A percentile compares a stretch with the other conserved stretches of the same genome.
Conservation (phyloP, 169 alveolate genomes). For the Cryptosporidium ryanae region DNA sequence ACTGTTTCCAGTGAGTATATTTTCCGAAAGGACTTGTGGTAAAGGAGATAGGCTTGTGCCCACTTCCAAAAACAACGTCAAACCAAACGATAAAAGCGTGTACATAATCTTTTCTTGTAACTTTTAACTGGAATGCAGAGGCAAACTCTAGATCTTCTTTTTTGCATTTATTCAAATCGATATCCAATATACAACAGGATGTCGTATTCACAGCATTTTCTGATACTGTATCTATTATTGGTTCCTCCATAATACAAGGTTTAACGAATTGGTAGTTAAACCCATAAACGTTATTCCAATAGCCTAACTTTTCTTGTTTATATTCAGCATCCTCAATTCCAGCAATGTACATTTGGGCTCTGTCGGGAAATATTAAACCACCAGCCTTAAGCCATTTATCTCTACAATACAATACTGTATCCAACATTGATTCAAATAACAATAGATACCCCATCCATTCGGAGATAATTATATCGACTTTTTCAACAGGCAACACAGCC, state of each 20-base stretch:
- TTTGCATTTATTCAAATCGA: slow-evolving; percentile 92
- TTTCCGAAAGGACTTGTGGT: slow-evolving; percentile 88
- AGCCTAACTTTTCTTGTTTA: slow-evolving; percentile 92
- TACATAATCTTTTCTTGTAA: slow-evolving; percentile 85
- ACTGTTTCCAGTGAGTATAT: slow-evolving; percentile 94
- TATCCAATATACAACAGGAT: slow-evolving; percentile 86
- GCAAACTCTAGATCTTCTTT: slow-evolving; percentile 92
- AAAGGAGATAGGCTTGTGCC: slow-evolving; percentile 88
- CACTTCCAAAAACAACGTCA: slow-evolving; percentile 89
- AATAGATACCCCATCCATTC: slow-evolving; percentile 99
- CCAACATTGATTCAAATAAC: slow-evolving; percentile 97
- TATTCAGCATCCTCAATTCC: slow-evolving; percentile 97
- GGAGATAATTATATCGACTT: slow-evolving; percentile 96
- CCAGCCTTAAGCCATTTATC: slow-evolving; percentile 95
- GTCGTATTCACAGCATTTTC: slow-evolving; percentile 88
- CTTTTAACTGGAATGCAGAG: slow-evolving; percentile 83
- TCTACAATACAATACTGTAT: slow-evolving; percentile 95
- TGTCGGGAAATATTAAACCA: slow-evolving; percentile 97
- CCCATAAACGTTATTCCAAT: slow-evolving; percentile 96
- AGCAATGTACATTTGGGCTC: slow-evolving; percentile 92
- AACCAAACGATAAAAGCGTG: slow-evolving; percentile 94
- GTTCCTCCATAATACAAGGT: slow-evolving; percentile 91
- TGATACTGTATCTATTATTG: slow-evolving; percentile 93
- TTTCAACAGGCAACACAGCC: slow-evolving; percentile 92
- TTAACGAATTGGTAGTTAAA: slow-evolving; percentile 93